Base-by-base conservation (phyloP, 169 alveolate species). In the Plasmodium adleri region DNA sequence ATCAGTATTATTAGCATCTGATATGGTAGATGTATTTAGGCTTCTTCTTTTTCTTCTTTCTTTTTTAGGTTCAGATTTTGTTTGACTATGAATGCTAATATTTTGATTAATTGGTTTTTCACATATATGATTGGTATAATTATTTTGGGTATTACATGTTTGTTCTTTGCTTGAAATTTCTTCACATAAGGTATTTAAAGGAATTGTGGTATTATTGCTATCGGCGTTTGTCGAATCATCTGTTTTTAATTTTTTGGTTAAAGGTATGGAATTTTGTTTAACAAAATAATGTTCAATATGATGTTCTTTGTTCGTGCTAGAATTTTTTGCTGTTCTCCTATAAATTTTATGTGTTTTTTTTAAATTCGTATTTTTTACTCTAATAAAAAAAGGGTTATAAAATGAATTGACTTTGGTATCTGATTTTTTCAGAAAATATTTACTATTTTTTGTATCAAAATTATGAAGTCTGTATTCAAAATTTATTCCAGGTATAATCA, bases 331-430 rank as follows among this genome's bases (percentile, higher is more conserved):
- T 59, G 63, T 17, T 74, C 47, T 74, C 43, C 64, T 20, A 24
- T 47, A 45, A 4, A 62, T 28, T 45, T 74, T 74, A 50, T 45
- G 17, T 49, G 62, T 62, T n/a, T 54, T 74, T 62, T 74, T 74
- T 43, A 62, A 74, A 74, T 54, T 64, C 6, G n/a, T 43, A 39
- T 45, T 63, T 26, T 64, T 49, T 52, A 62, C 9, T 74, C 58
- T 74, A 74, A 74, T 74, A 67, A 74, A 74, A 64, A 73, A 74
- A 12, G 88, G 88, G 32, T 74, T 74, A 54, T 74, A 62, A 50
- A 74, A 28, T n/a, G 58, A 60, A 52, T 74, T 74, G 15, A 64
- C 45, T 74, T 74, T 74, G 5, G 62, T 74, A 24, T 74, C 88
- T 62, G 88, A 13, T 74, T 74, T 74, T 74, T 28, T 45, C 8